phyloP scores from a whole-genome alignment of 1,139 yeast genomes.

The Candida albicans region DNA sequence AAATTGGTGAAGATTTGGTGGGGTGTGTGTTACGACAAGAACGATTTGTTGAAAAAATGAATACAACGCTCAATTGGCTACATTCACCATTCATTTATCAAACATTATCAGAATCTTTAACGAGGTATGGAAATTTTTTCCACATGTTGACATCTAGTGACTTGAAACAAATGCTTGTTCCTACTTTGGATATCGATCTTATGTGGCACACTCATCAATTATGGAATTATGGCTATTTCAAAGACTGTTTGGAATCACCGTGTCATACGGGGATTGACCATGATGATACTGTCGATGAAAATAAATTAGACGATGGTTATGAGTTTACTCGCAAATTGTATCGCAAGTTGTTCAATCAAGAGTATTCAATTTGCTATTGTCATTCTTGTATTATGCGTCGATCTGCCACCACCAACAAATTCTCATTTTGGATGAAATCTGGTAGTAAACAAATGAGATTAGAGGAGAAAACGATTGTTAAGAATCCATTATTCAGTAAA shows the following conservation, averaged over 20 bases:
- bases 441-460: background rate
- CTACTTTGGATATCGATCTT: constrained; percentile 40
- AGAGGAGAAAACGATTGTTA: background rate
- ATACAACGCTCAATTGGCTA: constrained; percentile 26
- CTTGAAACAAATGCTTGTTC: constrained; percentile 15
- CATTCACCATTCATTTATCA: constrained; percentile 20
- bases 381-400: constrained; percentile 12
- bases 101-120: constrained; percentile 13
- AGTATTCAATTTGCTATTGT: constrained; percentile 19
- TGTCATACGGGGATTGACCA: constrained; percentile 16
- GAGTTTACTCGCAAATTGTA: constrained; percentile 15
- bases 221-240: constrained; percentile 23
- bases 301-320: constrained; percentile 11
- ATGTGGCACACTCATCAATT: constrained; percentile 44
- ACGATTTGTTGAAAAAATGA: constrained; percentile 31
- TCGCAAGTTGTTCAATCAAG: constrained; percentile 11
- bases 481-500: constrained; percentile 6
- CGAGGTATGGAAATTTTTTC: background rate
- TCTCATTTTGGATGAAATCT: background rate
- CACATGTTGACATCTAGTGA: background rate
- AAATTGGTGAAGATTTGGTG: constrained; percentile 29
- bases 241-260: constrained; percentile 16
- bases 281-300: constrained; percentile 15
- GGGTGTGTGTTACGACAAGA: constrained; percentile 32
- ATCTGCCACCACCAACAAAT: background rate